phyloP scores from a whole-genome alignment of 257 asterid genomes.

The Asclepias syriaca region DNA sequence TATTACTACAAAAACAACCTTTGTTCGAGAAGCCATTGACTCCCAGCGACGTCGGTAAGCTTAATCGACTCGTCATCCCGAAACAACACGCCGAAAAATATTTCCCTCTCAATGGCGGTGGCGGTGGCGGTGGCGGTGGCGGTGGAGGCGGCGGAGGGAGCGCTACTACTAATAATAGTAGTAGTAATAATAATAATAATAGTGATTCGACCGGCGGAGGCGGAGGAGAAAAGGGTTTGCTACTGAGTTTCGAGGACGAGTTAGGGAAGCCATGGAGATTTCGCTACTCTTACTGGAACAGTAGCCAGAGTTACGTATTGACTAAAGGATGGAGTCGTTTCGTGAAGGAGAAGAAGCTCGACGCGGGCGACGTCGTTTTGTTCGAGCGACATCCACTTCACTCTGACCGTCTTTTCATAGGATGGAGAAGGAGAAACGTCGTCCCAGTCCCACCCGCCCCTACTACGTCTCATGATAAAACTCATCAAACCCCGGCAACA shows the following conservation, averaged over 20 bases:
- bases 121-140: too few species aligned
- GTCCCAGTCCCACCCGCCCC: conserved; percentile 6
- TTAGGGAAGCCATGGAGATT: conserved; percentile 74
- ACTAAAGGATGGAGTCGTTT: conserved; percentile 97
- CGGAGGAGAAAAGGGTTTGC: conserved; percentile 49
- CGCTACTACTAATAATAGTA: too few species aligned
- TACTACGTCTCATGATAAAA: background rate
- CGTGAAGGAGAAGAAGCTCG: conserved; percentile 80
- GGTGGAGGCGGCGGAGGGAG: too few species aligned
- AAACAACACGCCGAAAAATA: conserved; percentile 91
- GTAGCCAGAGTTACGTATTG: conserved; percentile 91
- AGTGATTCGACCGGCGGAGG: conserved; percentile 25
- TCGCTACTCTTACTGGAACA: conserved; percentile 88
- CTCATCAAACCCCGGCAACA: conserved; percentile 13
- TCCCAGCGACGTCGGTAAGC: conserved; percentile 95
- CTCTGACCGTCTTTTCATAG: conserved; percentile 57
- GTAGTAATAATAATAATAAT: too few species aligned
- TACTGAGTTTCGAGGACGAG: conserved; percentile 77
- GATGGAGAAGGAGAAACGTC: conserved; percentile 58
- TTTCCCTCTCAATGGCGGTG: conserved; percentile 50
- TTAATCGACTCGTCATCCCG: conserved; percentile 89
- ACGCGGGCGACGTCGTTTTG: conserved; percentile 75
- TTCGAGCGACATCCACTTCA: conserved; percentile 62
- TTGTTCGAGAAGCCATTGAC: conserved; percentile 87
- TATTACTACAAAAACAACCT: conserved; percentile 34